Conservation (phyloP, 2,329 filamentous ascomycete species). For the Neobulgaria alba region DNA sequence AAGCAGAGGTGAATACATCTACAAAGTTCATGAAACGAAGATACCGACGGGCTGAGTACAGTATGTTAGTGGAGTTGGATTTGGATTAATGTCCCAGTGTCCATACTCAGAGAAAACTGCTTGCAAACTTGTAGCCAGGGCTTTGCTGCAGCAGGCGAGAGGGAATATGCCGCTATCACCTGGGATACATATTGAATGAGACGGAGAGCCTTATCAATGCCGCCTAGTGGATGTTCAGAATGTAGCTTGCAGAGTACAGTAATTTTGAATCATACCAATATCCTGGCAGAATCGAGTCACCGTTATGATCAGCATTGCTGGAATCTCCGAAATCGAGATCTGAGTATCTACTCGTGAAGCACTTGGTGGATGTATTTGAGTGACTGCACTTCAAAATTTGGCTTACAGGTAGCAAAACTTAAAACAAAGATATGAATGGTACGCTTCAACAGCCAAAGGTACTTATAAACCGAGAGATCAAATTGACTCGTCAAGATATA, state of each 20-base stretch:
- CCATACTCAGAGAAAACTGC: constrained; percentile 35
- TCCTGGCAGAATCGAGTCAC: background rate
- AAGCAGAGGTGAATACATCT: constrained; percentile 46
- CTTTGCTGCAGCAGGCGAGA: constrained; percentile 28
- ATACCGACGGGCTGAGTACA: constrained; percentile 48
- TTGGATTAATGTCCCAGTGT: background rate
- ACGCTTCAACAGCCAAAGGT: too few species aligned
- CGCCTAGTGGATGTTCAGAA: constrained; percentile 33
- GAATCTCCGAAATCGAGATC: too few species aligned
- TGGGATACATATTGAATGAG: constrained; percentile 43
- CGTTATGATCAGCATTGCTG: too few species aligned
- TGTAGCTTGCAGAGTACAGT: background rate
- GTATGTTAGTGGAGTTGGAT: background rate
- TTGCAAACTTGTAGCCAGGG: constrained; percentile 31
- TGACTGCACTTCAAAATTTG: too few species aligned
- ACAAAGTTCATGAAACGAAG: constrained; percentile 62
- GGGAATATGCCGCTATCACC: constrained; percentile 38
- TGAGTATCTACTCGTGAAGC: too few species aligned
- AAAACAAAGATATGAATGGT: too few species aligned
- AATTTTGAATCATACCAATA: background rate
- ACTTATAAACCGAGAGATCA: too few species aligned
- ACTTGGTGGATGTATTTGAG: too few species aligned
- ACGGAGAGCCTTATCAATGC: constrained; percentile 51
- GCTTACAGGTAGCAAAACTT: too few species aligned
- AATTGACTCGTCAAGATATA: too few species aligned